Evolutionary conservation across 805 yeast genomes (phyloP), one percentile per base, ranked within the genome.

Genomic region (Brettanomyces custersianus): DNA sequence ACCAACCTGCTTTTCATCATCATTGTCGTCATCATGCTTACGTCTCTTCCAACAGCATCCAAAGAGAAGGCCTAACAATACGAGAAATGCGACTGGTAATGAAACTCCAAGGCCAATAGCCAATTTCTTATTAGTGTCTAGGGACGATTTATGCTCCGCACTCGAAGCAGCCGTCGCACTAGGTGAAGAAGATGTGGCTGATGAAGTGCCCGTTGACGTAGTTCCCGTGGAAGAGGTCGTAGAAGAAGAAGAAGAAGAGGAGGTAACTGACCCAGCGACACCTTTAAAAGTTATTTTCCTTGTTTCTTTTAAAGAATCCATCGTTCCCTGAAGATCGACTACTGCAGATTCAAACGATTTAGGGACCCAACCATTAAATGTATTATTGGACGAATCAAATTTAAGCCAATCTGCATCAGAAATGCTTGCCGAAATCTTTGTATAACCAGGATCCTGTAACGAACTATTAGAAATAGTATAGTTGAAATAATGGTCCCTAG

Each of bases 71-170:
- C 71, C 34, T 0, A 63, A 65, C 0, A 74, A 68, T 3, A 75
- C 45, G 7, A 77, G 47, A 0, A 82, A 47, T 2, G 69, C 68
- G 3, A 74, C 59, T 1, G 95, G 95, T 32, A 92, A 68, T 2
- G 80, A 84, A n/a, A 83, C 88, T 37, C 96, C 96, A 40, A 88
- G 70, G 1, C 88, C 95, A 51, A 90, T 82, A 0, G 95, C 95
- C n/a, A 84, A 63, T 3, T 72, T 70, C 44, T 72, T 79, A 23
- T 35, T 29, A 8, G 34, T 16, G 10, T 33, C 29, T 8, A 38
- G 17, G n/a, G 36, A 26, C 19, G 31, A 51, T 9, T 60, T 27
- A 4, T 63, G 29, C 10, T 61, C 34, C 12, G 25, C 4, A 12
- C 65, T 31, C 2, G 59, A 39, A 4, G 66, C 34, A 8, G 62